Evolutionary conservation across 306 rosid genomes (phyloP).

Genomic region (Pterocarpus santalinus): DNA sequence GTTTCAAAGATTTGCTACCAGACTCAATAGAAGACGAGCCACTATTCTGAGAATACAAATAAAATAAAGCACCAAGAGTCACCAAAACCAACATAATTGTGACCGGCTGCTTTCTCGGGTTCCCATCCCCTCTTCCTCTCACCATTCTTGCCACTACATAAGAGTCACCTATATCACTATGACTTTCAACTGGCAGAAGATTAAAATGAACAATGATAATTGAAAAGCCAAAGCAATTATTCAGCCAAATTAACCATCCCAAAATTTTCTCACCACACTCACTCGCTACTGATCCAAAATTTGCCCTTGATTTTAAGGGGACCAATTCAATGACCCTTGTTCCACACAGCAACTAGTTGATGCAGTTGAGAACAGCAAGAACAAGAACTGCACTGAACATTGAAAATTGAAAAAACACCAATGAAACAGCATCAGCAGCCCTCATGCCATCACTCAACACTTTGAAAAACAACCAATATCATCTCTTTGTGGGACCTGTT

Average conservation of each 20-base stretch:
- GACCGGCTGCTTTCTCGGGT: constrained; percentile 67
- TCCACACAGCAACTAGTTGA: constrained; percentile 33
- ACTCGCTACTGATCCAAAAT: constrained; percentile 42
- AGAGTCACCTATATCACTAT: constrained; percentile 37
- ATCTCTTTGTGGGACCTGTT: constrained; percentile 4
- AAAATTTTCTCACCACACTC: constrained; percentile 51
- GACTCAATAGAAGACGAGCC: constrained; percentile 72
- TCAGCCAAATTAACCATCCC: constrained; percentile 29
- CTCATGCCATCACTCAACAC: constrained; percentile 25
- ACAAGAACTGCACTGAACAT: constrained; percentile 45
- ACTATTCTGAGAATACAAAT: constrained; percentile 58
- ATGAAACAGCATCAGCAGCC: constrained; percentile 40
- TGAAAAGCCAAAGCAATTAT: constrained; percentile 34
- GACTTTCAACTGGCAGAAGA: constrained; percentile 37
- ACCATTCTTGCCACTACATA: constrained; percentile 66
- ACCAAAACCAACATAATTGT: constrained; percentile 56
- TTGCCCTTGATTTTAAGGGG: constrained; percentile 22
- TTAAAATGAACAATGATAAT: background rate
- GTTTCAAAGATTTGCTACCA: constrained; percentile 68
- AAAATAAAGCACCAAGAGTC: constrained; percentile 69
- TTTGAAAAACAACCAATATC: background rate
- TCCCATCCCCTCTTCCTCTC: constrained; percentile 71
- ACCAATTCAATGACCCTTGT: constrained; percentile 32
- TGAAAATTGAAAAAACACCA: constrained; percentile 20
- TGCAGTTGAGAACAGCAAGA: constrained; percentile 36